These are phyloP conservation scores for Tagetes patula DNA, from an alignment of 129 eudicot species.

Conservation along the genomic window DNA sequence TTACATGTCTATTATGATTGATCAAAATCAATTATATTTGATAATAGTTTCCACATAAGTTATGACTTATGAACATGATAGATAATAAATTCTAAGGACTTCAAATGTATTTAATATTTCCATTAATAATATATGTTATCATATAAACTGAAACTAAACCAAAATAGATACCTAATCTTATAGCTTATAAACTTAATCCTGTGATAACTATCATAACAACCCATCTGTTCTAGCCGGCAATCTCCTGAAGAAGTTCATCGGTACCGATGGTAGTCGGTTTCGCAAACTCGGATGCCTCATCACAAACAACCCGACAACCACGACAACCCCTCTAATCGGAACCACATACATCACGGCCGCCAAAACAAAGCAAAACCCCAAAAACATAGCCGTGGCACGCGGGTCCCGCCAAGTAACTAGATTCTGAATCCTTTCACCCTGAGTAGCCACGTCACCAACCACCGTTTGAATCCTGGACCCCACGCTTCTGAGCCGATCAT, in stretches of 20 bases:
- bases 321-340: constrained; percentile 25
- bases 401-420: constrained; percentile 40
- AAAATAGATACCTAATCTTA: background rate
- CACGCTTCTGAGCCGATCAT: constrained; percentile 35
- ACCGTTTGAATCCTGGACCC: constrained; percentile 37
- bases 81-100: too few species aligned
- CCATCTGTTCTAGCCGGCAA: constrained; percentile 37
- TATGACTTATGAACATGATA: too few species aligned
- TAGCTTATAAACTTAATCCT: background rate
- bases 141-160: too few species aligned
- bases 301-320: constrained; percentile 17
- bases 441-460: constrained; percentile 37
- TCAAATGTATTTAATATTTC: too few species aligned
- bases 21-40: too few species aligned
- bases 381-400: constrained; percentile 38
- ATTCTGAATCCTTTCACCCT: constrained; percentile 40
- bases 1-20: too few species aligned
- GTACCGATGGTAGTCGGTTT: constrained; percentile 27
- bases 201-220: constrained; percentile 27
- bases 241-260: constrained; percentile 39
- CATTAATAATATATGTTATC: too few species aligned
- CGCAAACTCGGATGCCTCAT: constrained; percentile 38
- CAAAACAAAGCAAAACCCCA: constrained; percentile 24
- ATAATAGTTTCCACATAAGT: too few species aligned
- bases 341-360: constrained; percentile 29